Percentiles rank a stretch among this genome's conserved stretches.
phyloP scores from a whole-genome alignment of 2,329 filamentous ascomycete genomes.

The Delphinella strobiligena region DNA sequence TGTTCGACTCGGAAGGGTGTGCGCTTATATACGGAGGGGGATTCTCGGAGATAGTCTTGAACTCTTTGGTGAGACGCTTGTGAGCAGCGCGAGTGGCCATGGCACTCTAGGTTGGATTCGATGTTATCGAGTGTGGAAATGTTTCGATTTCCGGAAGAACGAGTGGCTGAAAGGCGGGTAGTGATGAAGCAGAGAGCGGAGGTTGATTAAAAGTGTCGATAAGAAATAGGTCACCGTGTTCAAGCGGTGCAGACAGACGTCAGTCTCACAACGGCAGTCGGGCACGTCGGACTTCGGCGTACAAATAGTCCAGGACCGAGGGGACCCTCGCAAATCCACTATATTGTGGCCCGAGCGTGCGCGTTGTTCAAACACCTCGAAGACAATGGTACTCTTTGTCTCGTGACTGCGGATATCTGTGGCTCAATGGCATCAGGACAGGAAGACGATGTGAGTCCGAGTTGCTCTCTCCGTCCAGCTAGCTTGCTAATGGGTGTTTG shows the following conservation, averaged over 20 bases:
- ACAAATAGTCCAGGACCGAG: too few species aligned
- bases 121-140: background rate
- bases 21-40: slow-evolving; percentile 22
- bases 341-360: too few species aligned
- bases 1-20: slow-evolving; percentile 22
- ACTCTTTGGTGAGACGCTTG: slow-evolving; percentile 27
- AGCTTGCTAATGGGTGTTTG: background rate
- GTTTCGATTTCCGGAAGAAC: too few species aligned
- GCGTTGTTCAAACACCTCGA: background rate
- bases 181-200: too few species aligned
- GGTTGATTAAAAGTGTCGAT: too few species aligned
- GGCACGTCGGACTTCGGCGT: too few species aligned
- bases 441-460: slow-evolving; percentile 4
- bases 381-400: slow-evolving; percentile 2
- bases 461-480: background rate
- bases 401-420: too few species aligned
- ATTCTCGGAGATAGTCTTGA: slow-evolving; percentile 22
- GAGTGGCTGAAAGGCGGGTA: too few species aligned
- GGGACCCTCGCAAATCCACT: too few species aligned
- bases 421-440: slow-evolving; percentile 7
- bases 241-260: background rate
- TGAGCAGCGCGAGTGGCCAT: slow-evolving; percentile 28
- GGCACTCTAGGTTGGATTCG: slow-evolving; percentile 3
- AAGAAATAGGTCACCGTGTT: background rate
- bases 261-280: too few species aligned